Percentiles rank a stretch among this genome's conserved stretches.
These are phyloP conservation scores for Malania oleifera DNA, from an alignment of 164 flowering plant species.

Conservation along the genomic window DNA sequence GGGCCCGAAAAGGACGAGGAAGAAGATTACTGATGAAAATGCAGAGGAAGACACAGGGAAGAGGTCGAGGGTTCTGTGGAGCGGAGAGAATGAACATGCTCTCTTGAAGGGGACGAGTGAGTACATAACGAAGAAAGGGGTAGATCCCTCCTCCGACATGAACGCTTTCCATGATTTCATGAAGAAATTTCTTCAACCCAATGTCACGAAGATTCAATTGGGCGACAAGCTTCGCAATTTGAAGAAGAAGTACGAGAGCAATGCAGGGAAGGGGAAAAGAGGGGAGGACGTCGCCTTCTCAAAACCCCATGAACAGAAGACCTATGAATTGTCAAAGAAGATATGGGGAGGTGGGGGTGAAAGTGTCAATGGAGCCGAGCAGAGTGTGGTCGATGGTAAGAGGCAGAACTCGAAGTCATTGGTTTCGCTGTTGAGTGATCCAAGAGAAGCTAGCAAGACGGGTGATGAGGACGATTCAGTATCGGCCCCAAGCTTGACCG, in stretches of 20 bases:
- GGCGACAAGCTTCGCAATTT: slow-evolving; percentile 21
- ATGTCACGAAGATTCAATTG: slow-evolving; percentile 18
- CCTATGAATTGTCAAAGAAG: slow-evolving; percentile 24
- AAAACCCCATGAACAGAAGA: slow-evolving; percentile 23
- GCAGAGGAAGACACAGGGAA: slow-evolving; percentile 9
- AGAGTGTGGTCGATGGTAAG: slow-evolving; percentile 1
- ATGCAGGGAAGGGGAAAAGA: slow-evolving; percentile 14
- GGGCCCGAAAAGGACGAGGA: slow-evolving; percentile 22
- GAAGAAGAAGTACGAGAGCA: slow-evolving; percentile 30
- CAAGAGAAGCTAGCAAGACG: not conserved
- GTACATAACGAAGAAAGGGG: slow-evolving; percentile 15
- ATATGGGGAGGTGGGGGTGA: slow-evolving; percentile 25
- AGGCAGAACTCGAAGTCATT: not conserved
- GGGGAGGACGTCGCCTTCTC: slow-evolving; percentile 14
- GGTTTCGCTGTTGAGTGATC: not conserved
- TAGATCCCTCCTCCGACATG: slow-evolving; percentile 15
- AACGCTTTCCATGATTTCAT: slow-evolving; percentile 24
- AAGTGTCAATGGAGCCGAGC: not conserved
- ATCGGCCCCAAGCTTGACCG: not conserved
- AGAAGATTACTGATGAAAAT: slow-evolving; percentile 4
- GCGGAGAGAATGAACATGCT: slow-evolving; percentile 28
- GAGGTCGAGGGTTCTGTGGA: slow-evolving; percentile 24
- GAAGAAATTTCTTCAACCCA: slow-evolving; percentile 19
- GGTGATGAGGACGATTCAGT: not conserved
- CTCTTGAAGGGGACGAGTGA: slow-evolving; percentile 31